These are phyloP conservation scores for Claviceps citrina DNA, from an alignment of 2,329 filamentous ascomycete genomes.

Conservation along the genomic window DNA sequence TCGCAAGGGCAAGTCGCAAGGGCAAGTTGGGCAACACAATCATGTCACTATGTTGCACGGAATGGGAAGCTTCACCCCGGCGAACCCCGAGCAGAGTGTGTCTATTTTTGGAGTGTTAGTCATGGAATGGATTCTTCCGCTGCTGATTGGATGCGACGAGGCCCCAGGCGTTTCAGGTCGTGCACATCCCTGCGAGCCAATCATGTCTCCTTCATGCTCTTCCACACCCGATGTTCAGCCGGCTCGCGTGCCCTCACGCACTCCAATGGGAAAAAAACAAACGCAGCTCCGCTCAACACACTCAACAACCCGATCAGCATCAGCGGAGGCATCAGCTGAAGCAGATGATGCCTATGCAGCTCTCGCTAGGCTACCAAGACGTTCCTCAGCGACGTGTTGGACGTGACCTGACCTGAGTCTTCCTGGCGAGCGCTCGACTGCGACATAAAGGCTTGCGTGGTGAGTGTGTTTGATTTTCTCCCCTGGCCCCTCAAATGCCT, in stretches of 20 bases:
- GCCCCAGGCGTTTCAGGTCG: no score
- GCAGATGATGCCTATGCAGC: slow-evolving; percentile 5
- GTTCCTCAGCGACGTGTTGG: slow-evolving; percentile 4
- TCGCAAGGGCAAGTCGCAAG: no score
- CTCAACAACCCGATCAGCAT: neutral
- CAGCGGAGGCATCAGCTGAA: neutral
- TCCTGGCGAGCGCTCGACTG: no score
- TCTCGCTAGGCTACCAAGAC: slow-evolving; percentile 3
- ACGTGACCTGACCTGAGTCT: slow-evolving; percentile 1
- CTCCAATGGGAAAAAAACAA: neutral
- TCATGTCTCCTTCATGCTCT: neutral
- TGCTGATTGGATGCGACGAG: no score
- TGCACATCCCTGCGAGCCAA: no score
- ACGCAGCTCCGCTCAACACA: neutral
- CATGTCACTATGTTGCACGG: no score
- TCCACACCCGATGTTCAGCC: slow-evolving; percentile 3
- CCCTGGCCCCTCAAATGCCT: neutral
- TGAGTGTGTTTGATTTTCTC: neutral
- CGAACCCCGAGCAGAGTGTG: no score
- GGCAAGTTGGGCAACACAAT: no score
- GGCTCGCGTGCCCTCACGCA: neutral
- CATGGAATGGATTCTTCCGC: no score
- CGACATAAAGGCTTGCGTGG: neutral
- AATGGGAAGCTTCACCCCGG: no score
- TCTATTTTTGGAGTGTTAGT: no score